Percentiles rank a stretch among this genome's conserved stretches.
phyloP scores from a whole-genome alignment of 2,329 filamentous ascomycete genomes.

The Thermochaetoides dissita region DNA sequence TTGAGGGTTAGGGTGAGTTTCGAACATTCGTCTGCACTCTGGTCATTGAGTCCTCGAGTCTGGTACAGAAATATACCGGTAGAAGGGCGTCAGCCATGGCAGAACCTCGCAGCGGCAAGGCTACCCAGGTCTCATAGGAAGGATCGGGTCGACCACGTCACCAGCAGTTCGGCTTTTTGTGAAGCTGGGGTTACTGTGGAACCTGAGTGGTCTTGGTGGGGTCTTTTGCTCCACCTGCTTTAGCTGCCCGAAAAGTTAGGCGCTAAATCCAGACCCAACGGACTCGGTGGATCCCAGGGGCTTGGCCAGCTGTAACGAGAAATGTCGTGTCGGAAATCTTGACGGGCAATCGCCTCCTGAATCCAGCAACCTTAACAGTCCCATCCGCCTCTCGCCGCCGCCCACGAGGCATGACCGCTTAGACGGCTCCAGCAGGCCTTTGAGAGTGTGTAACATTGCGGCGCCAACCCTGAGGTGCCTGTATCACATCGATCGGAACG shows the following conservation, averaged over 20 bases:
- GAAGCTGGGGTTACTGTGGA: no score
- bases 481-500: constrained; percentile 8
- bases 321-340: constrained; percentile 10
- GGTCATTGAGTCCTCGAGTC: no score
- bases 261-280: background rate
- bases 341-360: constrained; percentile 11
- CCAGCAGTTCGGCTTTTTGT: no score
- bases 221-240: no score
- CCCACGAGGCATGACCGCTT: constrained; percentile 6
- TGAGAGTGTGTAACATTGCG: constrained; percentile 8
- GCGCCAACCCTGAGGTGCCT: constrained; percentile 8
- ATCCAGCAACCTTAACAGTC: constrained; percentile 1
- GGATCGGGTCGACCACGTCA: no score
- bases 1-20: no score
- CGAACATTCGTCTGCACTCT: no score
- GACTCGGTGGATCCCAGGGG: background rate
- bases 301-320: constrained; percentile 7
- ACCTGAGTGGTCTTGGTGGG: no score
- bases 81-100: no score
- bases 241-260: constrained; percentile 8
- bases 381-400: constrained; percentile 1
- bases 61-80: no score
- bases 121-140: no score
- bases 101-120: no score
- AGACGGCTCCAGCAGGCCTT: constrained; percentile 2